Conservation (phyloP, 164 flowering plant species). For the Tinospora cordifolia region DNA sequence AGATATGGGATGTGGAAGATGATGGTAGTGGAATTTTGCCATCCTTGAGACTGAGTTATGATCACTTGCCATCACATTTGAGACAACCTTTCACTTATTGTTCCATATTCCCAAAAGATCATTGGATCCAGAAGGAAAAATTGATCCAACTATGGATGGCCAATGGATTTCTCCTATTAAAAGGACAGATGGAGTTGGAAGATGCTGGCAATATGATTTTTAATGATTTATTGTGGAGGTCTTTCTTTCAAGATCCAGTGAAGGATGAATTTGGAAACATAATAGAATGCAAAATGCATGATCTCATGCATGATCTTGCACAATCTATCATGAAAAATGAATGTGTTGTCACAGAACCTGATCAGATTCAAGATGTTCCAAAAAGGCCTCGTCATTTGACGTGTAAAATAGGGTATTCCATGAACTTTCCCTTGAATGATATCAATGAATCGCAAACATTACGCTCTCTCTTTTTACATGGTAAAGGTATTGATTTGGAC, state of each 20-base stretch:
- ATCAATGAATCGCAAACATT: neutral
- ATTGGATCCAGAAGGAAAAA: constrained; percentile 5
- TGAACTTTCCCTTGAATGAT: neutral
- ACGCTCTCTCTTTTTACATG: neutral
- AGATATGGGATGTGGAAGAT: constrained; percentile 13
- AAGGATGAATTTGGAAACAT: constrained; percentile 4
- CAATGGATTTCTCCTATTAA: constrained; percentile 4
- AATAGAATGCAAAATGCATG: constrained; percentile 5
- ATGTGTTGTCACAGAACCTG: neutral
- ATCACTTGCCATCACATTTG: constrained; percentile 13
- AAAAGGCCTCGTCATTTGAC: constrained; percentile 2
- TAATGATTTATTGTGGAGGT: neutral
- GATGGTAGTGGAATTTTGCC: constrained; percentile 12
- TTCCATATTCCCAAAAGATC: constrained; percentile 19
- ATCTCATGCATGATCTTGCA: constrained; percentile 5
- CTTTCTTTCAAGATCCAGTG: constrained; percentile 6
- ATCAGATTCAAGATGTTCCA: neutral
- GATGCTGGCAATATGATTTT: neutral
- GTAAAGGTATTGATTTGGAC: neutral
- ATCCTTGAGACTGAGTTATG: constrained; percentile 14
- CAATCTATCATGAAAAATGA: neutral
- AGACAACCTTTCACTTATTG: constrained; percentile 20
- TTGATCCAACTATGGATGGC: constrained; percentile 19
- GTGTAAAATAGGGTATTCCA: neutral
- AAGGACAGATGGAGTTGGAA: neutral